Base-by-base conservation (phyloP, 2,329 filamentous ascomycete genomes). In the Pseudogymnoascus sp. region DNA sequence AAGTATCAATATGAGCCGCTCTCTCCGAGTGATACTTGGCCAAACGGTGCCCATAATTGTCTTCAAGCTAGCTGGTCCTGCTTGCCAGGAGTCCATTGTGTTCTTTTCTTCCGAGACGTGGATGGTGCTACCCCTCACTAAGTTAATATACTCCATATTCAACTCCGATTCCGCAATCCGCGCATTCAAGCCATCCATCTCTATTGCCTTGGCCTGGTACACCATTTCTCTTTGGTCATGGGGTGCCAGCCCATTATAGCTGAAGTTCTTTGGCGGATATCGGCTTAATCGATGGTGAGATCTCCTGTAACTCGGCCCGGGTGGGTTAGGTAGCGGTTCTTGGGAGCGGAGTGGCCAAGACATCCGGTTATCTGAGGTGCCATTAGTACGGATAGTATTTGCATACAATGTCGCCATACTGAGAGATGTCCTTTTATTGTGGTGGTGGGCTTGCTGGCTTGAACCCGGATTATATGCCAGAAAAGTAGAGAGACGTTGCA, bases 1-100 rank as follows among this genome's bases (percentile, higher is more conserved):
- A 1, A 83, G 62, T 0, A 88, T 29, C 0, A 96, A 76, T 11
- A 83, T 73, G 0, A 82, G 1, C 1, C 82, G 83, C 11, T 87
- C 79, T 6, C 67, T 75, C 61, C 69, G 70, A 0, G 78, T 76
- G 0, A 96, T 76, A 0, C 75, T 80, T 0, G 90, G 88, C 84
- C 90, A 89, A 0, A 96, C 80, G 0, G 89, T 92, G 13, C 74
- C 74, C 59, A 93, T 77, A 19, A 92, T 87, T n/a, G 78, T 72
- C 19, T 70, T 74, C 2, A 90, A 69, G 0, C 80, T 67, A 38
- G 65, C 29, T 19, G 59, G 46, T 53, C 35, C 38, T 7, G 23
- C 13, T 15, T n/a, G 7, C 17, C 37, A 17, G 19, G 42, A 19
- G 11, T 46, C 42, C 11, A 26, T 29, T 33, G 44, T 23, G n/a